phyloP scores from a whole-genome alignment of 169 alveolate genomes.

The Plasmodium inui region DNA sequence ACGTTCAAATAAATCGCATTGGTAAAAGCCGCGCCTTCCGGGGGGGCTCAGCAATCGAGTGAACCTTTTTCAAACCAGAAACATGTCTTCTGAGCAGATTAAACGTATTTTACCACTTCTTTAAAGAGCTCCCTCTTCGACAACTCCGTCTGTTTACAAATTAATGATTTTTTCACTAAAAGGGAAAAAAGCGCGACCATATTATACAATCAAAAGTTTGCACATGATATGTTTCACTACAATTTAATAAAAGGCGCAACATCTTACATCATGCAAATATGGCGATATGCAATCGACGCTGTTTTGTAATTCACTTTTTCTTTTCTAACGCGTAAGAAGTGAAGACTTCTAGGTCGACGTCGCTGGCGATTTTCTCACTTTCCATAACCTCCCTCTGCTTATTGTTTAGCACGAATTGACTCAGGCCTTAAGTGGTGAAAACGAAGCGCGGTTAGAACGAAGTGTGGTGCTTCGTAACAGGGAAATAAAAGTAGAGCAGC shows the following conservation, averaged over 20 bases:
- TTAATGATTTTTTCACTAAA: slow-evolving; percentile 9
- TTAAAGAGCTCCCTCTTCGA: background rate
- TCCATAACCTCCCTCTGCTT: slow-evolving; percentile 68
- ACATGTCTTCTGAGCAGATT: background rate
- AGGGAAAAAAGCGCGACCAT: background rate
- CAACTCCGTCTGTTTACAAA: background rate
- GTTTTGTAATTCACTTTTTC: background rate
- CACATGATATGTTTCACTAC: background rate
- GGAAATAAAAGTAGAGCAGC: background rate
- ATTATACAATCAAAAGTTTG: background rate
- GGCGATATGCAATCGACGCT: background rate
- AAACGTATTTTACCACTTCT: background rate
- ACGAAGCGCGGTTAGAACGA: background rate
- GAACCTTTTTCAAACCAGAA: background rate
- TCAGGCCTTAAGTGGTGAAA: slow-evolving; percentile 30
- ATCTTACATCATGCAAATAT: background rate
- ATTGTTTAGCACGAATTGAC: slow-evolving; percentile 61
- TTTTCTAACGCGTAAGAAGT: slow-evolving; percentile 61
- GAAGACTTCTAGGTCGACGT: slow-evolving; percentile 35
- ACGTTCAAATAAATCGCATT: background rate
- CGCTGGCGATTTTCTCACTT: slow-evolving; percentile 15
- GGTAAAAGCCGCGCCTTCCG: background rate
- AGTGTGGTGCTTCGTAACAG: background rate
- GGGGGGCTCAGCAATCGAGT: background rate
- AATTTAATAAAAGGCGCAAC: background rate